Base-by-base conservation (phyloP, 208 protist genomes). In the Crithidia bombi region DNA sequence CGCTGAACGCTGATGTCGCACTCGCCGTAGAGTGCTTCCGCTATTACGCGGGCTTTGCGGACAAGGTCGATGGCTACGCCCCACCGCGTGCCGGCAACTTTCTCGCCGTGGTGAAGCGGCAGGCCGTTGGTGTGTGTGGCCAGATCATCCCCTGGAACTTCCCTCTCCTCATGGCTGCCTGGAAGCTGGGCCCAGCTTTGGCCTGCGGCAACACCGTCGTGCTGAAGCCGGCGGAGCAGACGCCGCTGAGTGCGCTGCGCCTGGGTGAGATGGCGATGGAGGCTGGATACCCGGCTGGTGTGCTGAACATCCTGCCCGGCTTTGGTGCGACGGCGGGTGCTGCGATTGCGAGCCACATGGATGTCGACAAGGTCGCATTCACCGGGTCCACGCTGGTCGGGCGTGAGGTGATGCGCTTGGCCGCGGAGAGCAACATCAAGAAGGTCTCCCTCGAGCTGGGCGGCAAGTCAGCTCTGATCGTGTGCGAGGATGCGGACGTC, bases 101-200 rank as follows among this genome's bases (percentile, higher is more conserved):
- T 67, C 77, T 95, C 43, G 73, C 56, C 23, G 78, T 90, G 25
- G 85, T 94, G 46, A 83, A 84, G 73, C 84, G 88, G 25, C 85
- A 97, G 73, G 88, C 94, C 0, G 65, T 97, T 12, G 94, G 94
- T 26, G 91, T 96, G 55, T 87, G 86, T 55, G 94, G 80, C 0
- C 75, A 83, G 73, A 85, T 97, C 57, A 89, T 97, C 38, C 95
- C 95, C 11, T 98, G 92, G 89, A 98, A 98, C 76, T 97, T 96
- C 75, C 93, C 93, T 39, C 76, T 97, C 21, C 76, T 97, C 33
- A 94, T 98, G 81, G 71, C 84, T 0, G 79, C 83, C 17, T 97
- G 87, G 89, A 98, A 98, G 73, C 56, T 97, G 11, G 87, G 72
- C 25, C 92, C 91, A 17, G 89, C 87, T 19, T 65, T 98, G 0